Evolutionary conservation across 2,329 filamentous ascomycete species (phyloP).

Genomic region (Chaetomium olivaceum): DNA sequence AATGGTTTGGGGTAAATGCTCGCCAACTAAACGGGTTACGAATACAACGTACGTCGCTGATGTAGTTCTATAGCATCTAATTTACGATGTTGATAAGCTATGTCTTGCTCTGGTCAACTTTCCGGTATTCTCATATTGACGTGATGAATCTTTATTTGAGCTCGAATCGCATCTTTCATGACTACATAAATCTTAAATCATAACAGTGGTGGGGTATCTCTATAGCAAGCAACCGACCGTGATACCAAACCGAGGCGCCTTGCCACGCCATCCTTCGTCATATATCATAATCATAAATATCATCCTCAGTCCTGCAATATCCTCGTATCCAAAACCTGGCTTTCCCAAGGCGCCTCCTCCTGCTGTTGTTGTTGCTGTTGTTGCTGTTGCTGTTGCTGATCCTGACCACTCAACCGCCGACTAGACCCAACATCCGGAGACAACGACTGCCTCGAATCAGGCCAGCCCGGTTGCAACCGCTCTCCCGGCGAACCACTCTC

Average conservation of each 20-base stretch:
- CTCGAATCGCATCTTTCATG: not conserved
- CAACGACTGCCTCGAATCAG: not conserved
- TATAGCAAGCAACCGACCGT: not conserved
- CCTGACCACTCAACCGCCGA: not conserved
- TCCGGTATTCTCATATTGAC: not conserved
- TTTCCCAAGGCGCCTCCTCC: slow-evolving; percentile 20
- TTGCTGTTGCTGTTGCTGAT: not conserved
- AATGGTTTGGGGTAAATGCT: not conserved
- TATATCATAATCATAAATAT: not conserved
- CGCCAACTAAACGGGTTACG: not conserved
- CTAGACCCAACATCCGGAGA: not conserved
- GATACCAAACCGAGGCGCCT: not conserved
- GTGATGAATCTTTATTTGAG: too few species aligned
- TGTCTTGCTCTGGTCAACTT: not conserved
- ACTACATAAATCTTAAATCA: not conserved
- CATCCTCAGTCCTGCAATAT: slow-evolving; percentile 20
- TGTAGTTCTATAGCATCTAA: not conserved
- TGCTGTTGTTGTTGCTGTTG: not conserved
- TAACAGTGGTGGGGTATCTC: not conserved
- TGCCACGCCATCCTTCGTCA: not conserved
- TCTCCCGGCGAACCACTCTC: not conserved
- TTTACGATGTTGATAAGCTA: not conserved
- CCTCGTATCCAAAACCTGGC: slow-evolving; percentile 19
- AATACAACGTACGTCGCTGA: not conserved
- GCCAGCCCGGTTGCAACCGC: not conserved